Conservation (phyloP, 1,284 basidiomycete species). For the Ganoderma lucidum region DNA sequence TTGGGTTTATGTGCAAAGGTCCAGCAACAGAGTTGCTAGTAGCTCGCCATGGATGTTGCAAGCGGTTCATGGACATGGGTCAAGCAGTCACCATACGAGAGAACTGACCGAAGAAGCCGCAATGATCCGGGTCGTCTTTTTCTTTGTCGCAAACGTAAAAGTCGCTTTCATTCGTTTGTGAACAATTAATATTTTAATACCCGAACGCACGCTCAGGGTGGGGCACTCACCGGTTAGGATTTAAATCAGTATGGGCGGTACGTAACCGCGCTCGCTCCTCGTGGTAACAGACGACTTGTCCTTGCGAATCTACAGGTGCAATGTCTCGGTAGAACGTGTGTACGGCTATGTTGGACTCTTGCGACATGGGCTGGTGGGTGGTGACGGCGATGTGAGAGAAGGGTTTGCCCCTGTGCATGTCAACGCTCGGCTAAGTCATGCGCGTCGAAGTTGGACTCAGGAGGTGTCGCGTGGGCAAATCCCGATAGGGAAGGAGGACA, state of each 20-base stretch:
- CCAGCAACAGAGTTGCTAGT: background rate
- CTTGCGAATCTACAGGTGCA: slow-evolving; percentile 37
- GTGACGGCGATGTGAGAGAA: background rate
- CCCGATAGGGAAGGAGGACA: no score
- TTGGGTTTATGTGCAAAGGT: no score
- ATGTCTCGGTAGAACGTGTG: slow-evolving; percentile 28
- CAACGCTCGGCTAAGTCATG: slow-evolving; percentile 2
- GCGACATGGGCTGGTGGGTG: slow-evolving; percentile 19
- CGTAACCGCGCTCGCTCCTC: slow-evolving; percentile 37
- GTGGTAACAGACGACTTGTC: slow-evolving; percentile 40
- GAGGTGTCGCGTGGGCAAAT: no score
- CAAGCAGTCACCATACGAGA: background rate
- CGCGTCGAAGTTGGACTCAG: no score
- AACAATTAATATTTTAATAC: background rate
- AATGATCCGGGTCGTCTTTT: slow-evolving; percentile 34
- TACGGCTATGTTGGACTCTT: slow-evolving; percentile 12
- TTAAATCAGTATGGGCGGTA: slow-evolving; percentile 39
- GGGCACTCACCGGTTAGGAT: slow-evolving; percentile 44
- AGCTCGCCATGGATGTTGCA: background rate
- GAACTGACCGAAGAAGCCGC: slow-evolving; percentile 49
- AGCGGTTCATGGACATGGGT: background rate
- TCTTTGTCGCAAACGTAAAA: slow-evolving; percentile 44
- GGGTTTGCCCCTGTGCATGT: background rate
- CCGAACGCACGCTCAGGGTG: no score
- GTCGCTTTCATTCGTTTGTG: slow-evolving; percentile 32